Conservation (phyloP, 2,329 filamentous ascomycete species). For the Clonostachys chloroleuca region DNA sequence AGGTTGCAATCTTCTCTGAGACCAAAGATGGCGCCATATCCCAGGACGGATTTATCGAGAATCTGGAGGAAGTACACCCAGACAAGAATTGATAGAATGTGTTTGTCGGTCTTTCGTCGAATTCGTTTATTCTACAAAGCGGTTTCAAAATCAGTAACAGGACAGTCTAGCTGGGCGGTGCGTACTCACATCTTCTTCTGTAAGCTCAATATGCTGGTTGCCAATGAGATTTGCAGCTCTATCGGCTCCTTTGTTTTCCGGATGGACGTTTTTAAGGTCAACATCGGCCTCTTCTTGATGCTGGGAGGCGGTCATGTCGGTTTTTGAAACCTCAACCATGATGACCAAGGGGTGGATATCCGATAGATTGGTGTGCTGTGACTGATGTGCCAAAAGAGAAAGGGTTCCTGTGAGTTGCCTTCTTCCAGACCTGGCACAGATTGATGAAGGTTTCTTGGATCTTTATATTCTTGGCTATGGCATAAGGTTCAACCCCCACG, state of each 20-base stretch:
- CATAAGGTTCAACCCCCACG: too few species aligned
- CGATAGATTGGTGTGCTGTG: too few species aligned
- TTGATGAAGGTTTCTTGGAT: too few species aligned
- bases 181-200: background rate
- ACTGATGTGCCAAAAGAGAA: too few species aligned
- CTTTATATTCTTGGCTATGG: too few species aligned
- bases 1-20: constrained; percentile 1
- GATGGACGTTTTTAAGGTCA: background rate
- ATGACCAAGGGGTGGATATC: too few species aligned
- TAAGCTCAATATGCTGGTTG: background rate
- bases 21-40: background rate
- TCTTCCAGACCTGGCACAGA: too few species aligned
- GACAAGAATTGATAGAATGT: background rate
- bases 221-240: background rate
- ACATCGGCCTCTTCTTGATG: background rate
- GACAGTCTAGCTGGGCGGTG: background rate
- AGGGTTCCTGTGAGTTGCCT: too few species aligned
- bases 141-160: background rate
- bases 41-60: background rate
- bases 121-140: background rate
- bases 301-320: too few species aligned
- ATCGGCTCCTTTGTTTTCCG: background rate
- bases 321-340: too few species aligned
- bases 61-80: constrained; percentile 1
- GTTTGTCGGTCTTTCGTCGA: background rate